Base-by-base conservation (phyloP, 495 filamentous ascomycete species). In the Cercophora scortea region DNA sequence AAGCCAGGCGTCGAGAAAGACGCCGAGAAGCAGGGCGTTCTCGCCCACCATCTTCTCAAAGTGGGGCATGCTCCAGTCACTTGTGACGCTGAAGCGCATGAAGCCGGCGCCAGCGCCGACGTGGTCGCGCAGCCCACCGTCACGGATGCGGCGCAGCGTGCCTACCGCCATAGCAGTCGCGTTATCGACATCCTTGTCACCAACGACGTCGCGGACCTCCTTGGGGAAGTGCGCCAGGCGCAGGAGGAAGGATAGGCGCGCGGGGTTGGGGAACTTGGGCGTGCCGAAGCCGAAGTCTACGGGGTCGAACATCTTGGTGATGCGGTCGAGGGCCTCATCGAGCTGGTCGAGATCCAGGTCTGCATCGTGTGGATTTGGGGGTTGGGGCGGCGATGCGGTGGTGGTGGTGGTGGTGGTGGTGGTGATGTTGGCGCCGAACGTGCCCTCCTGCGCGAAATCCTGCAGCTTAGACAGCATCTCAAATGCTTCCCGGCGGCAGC, bases 1-100 rank as follows among this genome's bases (percentile, higher is more conserved):
- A 18, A 45, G 77, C 73, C 89, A 97, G 0, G 87, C 92, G 61
- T 97, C 92, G 6, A 95, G 76, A 62, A 94, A 98, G 18, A 89
- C 79, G 54, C 87, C 79, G 12, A 98, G 69, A 11, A 98, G 79
- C 55, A 96, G 86, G 8, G 87, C 89, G 58, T 98, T 92, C 62
- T 97, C 94, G 51, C 92, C 91, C 3, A 96, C 80, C 89, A 98
- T 95, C 77, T 98, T 98, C 70, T 98, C 93, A 61, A 98, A 98
- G 61, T 95, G 91, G 19, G 93, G 93, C 40, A 98, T 68, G 50
- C 80, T 84, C 93, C 93, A 98, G 66, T 96, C 86, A 25, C 78
- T 71, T 6, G 93, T 97, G 7, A 95, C 85, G 38, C 89, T 94
- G 58, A 95, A 95, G 45, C 93, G 77, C 45, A 90, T 82, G 62